Evolutionary conservation across 768 basidiomycete species (phyloP), one percentile per base, ranked within the genome.

Genomic region (Candolleomyces eurysporus): DNA sequence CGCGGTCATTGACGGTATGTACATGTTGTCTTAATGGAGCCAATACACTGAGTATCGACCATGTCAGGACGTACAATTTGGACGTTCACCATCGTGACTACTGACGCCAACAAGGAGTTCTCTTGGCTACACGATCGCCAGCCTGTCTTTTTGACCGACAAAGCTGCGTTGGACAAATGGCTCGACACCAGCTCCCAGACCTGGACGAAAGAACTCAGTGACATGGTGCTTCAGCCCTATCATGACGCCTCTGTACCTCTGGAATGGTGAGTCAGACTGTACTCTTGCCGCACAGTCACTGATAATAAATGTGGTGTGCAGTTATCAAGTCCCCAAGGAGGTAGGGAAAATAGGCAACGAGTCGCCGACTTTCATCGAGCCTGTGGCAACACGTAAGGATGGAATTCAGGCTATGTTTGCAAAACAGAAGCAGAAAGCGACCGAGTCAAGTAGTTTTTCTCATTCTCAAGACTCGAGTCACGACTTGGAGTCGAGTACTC

Each of bases 1-100:
- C 54, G 85, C 83, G 2, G 73, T 82, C n/a, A 78, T 90, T 13
- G 83, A 91, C 73, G 85, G 90, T 86, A 64, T 16, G 66, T n/a
- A 45, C n/a, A 50, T 48, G 59, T 52, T 36, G 45, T 16, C 4
- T 42, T 30, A 31, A 36, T 36, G 19, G 19, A 36, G 26, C 26
- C 26, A 26, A 26, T 26, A 26, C 26, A 26, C 26, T 26, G 26
- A 26, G 26, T 26, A 26, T 26, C 48, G 4, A 39, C 19, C 30
- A 43, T 36, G 6, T 2, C 65, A 90, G 89, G 82, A 3, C 75
- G 80, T 61, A 80, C 75, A 0, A 74, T 92, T 1, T 92, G 87
- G 81, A 90, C 93, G 0, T 98, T 93, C 69, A 88, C 92, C 0
- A 92, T 98, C 58, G 87, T 98, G 51, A 99, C 96, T 0, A 94